Conservation (phyloP, 805 yeast genomes). For the Hanseniaspora mollemarum region DNA sequence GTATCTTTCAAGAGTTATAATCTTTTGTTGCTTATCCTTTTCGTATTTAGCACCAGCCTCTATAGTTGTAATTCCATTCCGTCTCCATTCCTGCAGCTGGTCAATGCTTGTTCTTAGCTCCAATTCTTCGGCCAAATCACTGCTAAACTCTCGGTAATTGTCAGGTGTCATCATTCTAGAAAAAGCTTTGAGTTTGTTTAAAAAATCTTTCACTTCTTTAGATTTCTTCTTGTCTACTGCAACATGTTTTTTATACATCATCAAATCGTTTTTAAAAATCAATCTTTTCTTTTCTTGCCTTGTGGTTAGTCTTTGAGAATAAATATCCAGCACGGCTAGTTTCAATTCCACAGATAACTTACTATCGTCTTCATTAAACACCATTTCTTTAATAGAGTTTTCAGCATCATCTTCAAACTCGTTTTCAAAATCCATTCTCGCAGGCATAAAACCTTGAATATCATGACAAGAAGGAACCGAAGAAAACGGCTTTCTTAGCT, state of each 20-base stretch:
- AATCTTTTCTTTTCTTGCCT: conserved; percentile 88
- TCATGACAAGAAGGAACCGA: conserved; percentile 95
- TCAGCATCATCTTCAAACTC: conserved; percentile 98
- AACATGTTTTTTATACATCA: conserved; percentile 76
- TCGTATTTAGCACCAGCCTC: conserved; percentile 81
- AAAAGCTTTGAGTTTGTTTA: conserved; percentile 64
- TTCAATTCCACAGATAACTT: conserved; percentile 82
- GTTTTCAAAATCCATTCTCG: conserved; percentile 88
- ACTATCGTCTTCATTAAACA: conserved; percentile 86
- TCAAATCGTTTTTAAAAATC: conserved; percentile 58
- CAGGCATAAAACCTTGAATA: conserved; percentile 97
- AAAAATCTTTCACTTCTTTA: conserved; percentile 80
- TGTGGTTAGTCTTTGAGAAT: conserved; percentile 75
- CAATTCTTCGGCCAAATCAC: conserved; percentile 65
- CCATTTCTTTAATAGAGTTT: conserved; percentile 84
- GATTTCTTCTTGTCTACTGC: conserved; percentile 73
- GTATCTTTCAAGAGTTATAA: conserved; percentile 48
- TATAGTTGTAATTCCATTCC: conserved; percentile 71
- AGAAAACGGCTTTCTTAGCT: conserved; percentile 77
- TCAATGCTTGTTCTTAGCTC: conserved; percentile 69
- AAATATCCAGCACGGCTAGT: conserved; percentile 74
- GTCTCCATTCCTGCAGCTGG: conserved; percentile 87
- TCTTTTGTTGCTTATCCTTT: conserved; percentile 66
- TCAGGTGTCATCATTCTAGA: conserved; percentile 68
- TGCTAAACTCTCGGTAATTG: conserved; percentile 67